Evolutionary conservation across 768 basidiomycete species (phyloP).

Genomic region (Tylopilus rubrobrunneus): DNA sequence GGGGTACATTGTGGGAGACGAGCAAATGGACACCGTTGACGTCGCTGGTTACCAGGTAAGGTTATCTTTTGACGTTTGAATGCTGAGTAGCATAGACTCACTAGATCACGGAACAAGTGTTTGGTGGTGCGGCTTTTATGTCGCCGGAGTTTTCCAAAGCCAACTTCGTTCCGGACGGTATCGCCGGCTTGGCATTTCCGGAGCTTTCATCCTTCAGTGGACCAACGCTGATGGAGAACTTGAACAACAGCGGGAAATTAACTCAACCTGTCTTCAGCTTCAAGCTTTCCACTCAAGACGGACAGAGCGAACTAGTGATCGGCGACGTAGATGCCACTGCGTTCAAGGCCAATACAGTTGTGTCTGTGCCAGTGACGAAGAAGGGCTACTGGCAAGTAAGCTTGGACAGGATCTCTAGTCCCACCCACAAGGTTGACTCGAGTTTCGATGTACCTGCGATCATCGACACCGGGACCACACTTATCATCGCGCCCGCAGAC

Average conservation of each 20-base stretch:
- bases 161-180: constrained; percentile 27
- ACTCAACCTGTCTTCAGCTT: constrained; percentile 38
- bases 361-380: constrained; percentile 26
- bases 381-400: constrained; percentile 36
- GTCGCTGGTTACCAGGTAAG: constrained; percentile 32
- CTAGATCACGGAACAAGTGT: constrained; percentile 32
- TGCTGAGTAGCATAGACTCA: neutral
- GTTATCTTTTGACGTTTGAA: neutral
- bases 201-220: constrained; percentile 32
- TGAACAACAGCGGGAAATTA: constrained; percentile 31
- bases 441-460: constrained; percentile 17
- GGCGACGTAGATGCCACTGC: constrained; percentile 41
- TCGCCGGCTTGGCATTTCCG: constrained; percentile 39
- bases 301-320: constrained; percentile 15
- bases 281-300: constrained; percentile 34
- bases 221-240: constrained; percentile 38
- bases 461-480: constrained; percentile 32
- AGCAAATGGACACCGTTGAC: constrained; percentile 36
- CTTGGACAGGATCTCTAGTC: constrained; percentile 9
- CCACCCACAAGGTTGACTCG: neutral
- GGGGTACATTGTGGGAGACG: constrained; percentile 29
- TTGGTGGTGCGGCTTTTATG: constrained; percentile 13
- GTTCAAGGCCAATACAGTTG: constrained; percentile 45
- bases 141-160: neutral
- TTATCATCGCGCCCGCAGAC: constrained; percentile 14